These are phyloP conservation scores for Acanthamoeba culbertsoni DNA, from an alignment of 208 protist species.

Conservation along the genomic window DNA sequence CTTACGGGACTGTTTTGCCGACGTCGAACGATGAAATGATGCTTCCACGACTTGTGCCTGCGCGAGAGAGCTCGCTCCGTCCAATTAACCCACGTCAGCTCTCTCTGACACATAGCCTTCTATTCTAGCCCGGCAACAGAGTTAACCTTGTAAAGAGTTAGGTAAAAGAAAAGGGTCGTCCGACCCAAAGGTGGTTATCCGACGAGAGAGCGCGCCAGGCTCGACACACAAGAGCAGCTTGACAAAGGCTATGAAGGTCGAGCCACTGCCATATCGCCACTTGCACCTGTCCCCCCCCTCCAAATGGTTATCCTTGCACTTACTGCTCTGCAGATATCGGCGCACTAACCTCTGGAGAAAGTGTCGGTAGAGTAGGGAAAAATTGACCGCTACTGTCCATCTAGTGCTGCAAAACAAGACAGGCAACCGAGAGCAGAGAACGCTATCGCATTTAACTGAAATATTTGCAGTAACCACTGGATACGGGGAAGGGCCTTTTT, in stretches of 20 bases:
- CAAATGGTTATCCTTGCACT: not conserved
- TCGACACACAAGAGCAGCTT: not conserved
- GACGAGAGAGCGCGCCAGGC: not conserved
- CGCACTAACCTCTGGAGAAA: too few relatives aligned
- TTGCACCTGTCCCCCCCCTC: not conserved
- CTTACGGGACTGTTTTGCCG: too few relatives aligned
- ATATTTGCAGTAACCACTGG: too few relatives aligned
- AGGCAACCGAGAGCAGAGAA: too few relatives aligned
- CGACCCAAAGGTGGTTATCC: not conserved
- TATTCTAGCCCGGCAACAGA: not conserved
- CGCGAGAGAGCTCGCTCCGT: not conserved
- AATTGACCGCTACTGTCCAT: too few relatives aligned
- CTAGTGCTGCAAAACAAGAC: too few relatives aligned
- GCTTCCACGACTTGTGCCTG: not conserved
- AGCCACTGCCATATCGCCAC: not conserved
- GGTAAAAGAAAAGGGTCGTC: not conserved
- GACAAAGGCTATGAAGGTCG: not conserved
- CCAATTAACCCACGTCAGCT: not conserved
- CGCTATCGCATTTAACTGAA: too few relatives aligned
- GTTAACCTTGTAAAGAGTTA: not conserved
- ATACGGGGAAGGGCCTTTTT: too few relatives aligned
- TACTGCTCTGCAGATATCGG: too few relatives aligned
- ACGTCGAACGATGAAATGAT: not conserved
- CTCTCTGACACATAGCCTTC: not conserved
- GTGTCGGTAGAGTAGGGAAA: too few relatives aligned